Base-by-base conservation (phyloP, 2,329 filamentous ascomycete species). In the Tetracladium maxilliforme region DNA sequence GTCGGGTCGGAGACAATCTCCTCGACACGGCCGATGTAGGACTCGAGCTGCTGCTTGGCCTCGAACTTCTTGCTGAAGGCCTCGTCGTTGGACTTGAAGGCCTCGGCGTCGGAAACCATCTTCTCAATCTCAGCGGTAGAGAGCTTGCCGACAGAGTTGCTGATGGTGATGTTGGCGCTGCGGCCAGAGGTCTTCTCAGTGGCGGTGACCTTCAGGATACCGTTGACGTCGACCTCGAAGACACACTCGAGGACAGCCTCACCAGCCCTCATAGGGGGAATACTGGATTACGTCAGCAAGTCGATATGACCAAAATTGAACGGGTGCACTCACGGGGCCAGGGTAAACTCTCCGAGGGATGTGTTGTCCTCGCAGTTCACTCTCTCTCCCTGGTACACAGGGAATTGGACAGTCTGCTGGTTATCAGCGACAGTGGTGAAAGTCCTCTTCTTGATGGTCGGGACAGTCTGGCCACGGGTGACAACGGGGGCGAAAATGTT, bases 41-140 rank as follows among this genome's bases (percentile, higher is more conserved):
- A 87, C 71, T 98, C 90, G 40, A 98, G 81, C 65, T 94, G 86
- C 68, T 98, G 90, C 67, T 92, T 84, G 37, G 90, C 81, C 73
- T 98, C 90, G 58, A 95, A 94, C 55, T 80, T 81, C 82, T 95
- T 95, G 75, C 78, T 92, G 74, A 95, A 98, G 36, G 84, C 87
- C 60, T 95, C 87, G 44, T 98, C 90, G 59, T 72, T 86, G 60
- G 64, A 70, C 82, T 98, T 98, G 80, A 94, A 98, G 63, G 92
- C 92, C 65, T 87, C 84, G 47, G 90, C 90, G 44, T 98, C 76
- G 68, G 35, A 33, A 37, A 98, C 83, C 87, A 95, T 95, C 65
- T 73, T 84, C 69, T 98, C 90, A 39, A 98, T 98, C 64, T 98
- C 90, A 35, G 61, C 60, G 27, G 77, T 80, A 35, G 84, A 93